Evolutionary conservation across 495 filamentous ascomycete species (phyloP).

Genomic region (Xylaria telfairii): DNA sequence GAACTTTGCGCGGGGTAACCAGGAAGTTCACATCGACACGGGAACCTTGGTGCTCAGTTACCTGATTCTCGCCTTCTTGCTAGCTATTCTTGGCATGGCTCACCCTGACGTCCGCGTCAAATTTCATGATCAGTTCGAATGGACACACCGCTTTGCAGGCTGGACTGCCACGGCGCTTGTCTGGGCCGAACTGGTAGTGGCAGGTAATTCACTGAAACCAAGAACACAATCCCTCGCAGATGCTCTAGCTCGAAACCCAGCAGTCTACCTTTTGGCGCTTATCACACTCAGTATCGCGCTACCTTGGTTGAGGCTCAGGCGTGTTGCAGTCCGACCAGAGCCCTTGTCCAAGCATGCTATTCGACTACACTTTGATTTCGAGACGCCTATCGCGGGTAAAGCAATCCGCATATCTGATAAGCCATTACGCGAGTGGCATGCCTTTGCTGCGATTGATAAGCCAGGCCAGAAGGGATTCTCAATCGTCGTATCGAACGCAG

Average conservation of each 20-base stretch:
- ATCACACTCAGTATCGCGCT: slow-evolving; percentile 60
- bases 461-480: slow-evolving; percentile 59
- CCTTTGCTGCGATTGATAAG: slow-evolving; percentile 69
- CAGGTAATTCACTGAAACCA: slow-evolving; percentile 38
- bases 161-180: slow-evolving; percentile 61
- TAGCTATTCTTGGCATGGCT: slow-evolving; percentile 41
- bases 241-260: slow-evolving; percentile 51
- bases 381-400: slow-evolving; percentile 53
- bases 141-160: slow-evolving; percentile 62
- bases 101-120: slow-evolving; percentile 53
- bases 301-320: slow-evolving; percentile 65
- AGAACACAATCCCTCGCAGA: slow-evolving; percentile 38
- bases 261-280: slow-evolving; percentile 61
- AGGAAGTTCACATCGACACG: slow-evolving; percentile 22
- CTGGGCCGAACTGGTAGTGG: slow-evolving; percentile 45
- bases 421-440: slow-evolving; percentile 73
- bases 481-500: slow-evolving; percentile 69
- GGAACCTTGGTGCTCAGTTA: slow-evolving; percentile 40
- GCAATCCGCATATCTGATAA: slow-evolving; percentile 55
- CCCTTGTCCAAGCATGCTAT: slow-evolving; percentile 65
- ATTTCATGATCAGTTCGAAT: slow-evolving; percentile 63
- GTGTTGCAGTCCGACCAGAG: slow-evolving; percentile 60
- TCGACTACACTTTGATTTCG: slow-evolving; percentile 64
- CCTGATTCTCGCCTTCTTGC: slow-evolving; percentile 36
- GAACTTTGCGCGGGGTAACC: slow-evolving; percentile 46